Evolutionary conservation across 371 early-diverging fungal genomes (phyloP).

Genomic region (Chytridium lagenaria): DNA sequence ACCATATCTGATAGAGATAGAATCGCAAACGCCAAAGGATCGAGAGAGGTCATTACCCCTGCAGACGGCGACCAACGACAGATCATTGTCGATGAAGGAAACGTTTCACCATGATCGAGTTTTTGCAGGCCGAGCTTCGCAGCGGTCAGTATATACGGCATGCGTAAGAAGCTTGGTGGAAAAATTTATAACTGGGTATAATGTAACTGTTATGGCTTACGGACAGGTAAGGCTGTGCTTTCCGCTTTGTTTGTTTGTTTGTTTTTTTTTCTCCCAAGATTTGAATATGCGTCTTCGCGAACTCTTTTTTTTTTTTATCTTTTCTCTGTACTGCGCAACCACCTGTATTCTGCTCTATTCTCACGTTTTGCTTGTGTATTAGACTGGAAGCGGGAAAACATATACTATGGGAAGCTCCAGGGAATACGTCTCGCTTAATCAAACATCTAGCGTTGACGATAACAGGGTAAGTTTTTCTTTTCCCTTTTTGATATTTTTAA

Average conservation of each 20-base stretch:
- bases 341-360: neutral
- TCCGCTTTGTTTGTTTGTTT: neutral
- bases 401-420: slow-evolving; percentile 21
- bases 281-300: neutral
- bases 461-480: neutral
- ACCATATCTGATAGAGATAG: slow-evolving; percentile 19
- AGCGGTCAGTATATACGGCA: slow-evolving; percentile 75
- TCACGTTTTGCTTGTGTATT: no score
- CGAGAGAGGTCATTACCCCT: slow-evolving; percentile 22
- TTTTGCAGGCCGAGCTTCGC: slow-evolving; percentile 63
- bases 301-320: neutral
- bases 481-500: neutral
- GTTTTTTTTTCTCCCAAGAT: neutral
- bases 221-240: slow-evolving; percentile 53
- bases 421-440: neutral
- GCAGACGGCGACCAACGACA: slow-evolving; percentile 8
- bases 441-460: neutral
- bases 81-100: slow-evolving; percentile 28
- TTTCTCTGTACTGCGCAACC: neutral
- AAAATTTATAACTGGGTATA: slow-evolving; percentile 84
- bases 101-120: slow-evolving; percentile 48
- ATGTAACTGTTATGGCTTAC: slow-evolving; percentile 95
- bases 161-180: slow-evolving; percentile 76
- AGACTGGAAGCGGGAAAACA: slow-evolving; percentile 19
- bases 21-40: neutral